phyloP scores from a whole-genome alignment of 495 filamentous ascomycete genomes.

The Schizothecium vesticola region DNA sequence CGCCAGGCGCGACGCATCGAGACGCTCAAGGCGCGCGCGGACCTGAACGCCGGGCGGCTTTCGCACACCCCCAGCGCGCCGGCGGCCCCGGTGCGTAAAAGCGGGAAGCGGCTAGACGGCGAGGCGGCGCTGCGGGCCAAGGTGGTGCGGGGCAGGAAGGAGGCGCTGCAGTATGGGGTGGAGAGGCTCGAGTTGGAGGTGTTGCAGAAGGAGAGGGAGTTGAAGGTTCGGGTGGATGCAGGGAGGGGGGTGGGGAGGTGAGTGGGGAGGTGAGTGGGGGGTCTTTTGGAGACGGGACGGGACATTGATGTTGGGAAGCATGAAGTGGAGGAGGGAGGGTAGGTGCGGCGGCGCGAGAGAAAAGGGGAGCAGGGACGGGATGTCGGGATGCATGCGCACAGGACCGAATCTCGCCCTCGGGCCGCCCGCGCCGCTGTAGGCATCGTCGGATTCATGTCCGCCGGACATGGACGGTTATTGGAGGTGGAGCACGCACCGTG shows the following conservation, averaged over 20 bases:
- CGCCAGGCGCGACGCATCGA: conserved; percentile 43
- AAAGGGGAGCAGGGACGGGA: not conserved
- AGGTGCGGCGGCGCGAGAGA: not conserved
- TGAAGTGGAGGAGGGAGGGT: not conserved
- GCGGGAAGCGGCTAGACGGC: conserved; percentile 17
- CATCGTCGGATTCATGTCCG: not conserved
- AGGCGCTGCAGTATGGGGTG: conserved; percentile 45
- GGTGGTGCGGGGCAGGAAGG: conserved; percentile 35
- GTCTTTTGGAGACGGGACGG: not conserved
- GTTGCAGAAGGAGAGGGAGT: conserved; percentile 46
- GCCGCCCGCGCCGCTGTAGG: not conserved
- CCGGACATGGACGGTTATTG: not conserved
- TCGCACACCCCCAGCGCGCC: conserved; percentile 15
- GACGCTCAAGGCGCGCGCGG: conserved; percentile 42
- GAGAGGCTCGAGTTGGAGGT: conserved; percentile 48
- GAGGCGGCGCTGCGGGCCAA: conserved; percentile 35
- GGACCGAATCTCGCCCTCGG: not conserved
- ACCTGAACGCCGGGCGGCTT: conserved; percentile 43
- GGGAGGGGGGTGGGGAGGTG: not conserved
- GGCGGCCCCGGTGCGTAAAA: not conserved
- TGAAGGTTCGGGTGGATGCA: conserved; percentile 40
- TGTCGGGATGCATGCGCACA: not conserved
- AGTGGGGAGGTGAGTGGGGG: not conserved
- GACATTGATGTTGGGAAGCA: not conserved
- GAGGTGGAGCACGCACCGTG: not conserved